Conservation (phyloP, 345 rosid species). For the Gossypium herbaceum region DNA sequence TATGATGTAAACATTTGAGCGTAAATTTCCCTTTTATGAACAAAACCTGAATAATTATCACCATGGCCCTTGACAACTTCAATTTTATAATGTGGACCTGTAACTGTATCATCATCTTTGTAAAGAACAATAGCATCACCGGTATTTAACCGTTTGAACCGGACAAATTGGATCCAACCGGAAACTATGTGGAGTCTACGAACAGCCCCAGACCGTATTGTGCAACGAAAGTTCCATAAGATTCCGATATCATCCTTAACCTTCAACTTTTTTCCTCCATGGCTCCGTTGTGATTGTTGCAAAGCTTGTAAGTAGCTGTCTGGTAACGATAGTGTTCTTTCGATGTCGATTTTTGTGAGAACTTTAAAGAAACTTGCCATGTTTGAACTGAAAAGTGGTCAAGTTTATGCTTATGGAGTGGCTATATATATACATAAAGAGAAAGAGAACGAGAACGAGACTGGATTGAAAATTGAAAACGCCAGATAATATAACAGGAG, state of each 20-base stretch:
- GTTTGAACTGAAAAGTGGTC: too few relatives aligned
- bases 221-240: slow-evolving; percentile 2
- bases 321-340: slow-evolving; percentile 7
- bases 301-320: not conserved
- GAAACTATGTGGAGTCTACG: not conserved
- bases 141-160: too few relatives aligned
- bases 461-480: too few relatives aligned
- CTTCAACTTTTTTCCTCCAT: not conserved
- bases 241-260: slow-evolving; percentile 1
- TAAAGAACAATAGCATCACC: not conserved
- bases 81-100: not conserved
- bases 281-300: not conserved
- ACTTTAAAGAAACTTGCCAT: not conserved
- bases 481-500: too few relatives aligned
- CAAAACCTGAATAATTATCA: not conserved
- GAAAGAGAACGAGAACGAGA: too few relatives aligned
- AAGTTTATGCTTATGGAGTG: too few relatives aligned
- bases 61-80: not conserved
- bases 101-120: not conserved
- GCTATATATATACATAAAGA: too few relatives aligned
- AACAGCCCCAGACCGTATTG: not conserved
- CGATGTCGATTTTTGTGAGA: not conserved
- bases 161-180: slow-evolving; percentile 4
- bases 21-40: not conserved
- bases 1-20: not conserved